Percentiles rank a stretch among this genome's conserved stretches.
Evolutionary conservation across 768 basidiomycete genomes (phyloP).

Genomic region (Strobilomyces dryophilus): DNA sequence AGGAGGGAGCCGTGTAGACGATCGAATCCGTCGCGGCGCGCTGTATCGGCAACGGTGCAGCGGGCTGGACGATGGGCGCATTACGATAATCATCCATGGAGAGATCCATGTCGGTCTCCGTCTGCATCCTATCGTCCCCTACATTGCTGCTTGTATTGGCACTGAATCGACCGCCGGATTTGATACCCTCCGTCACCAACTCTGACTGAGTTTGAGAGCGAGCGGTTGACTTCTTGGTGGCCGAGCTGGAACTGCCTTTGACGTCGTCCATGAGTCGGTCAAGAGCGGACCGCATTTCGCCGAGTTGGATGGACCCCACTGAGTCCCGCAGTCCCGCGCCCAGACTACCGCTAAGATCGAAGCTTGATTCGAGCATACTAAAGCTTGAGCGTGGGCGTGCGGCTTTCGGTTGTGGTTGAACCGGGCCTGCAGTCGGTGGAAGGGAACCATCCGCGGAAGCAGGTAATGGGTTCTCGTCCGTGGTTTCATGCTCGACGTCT

Average conservation of each 20-base stretch:
- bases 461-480: neutral
- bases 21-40: too few species aligned
- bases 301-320: constrained; percentile 51
- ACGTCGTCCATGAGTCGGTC: constrained; percentile 74
- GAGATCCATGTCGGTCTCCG: constrained; percentile 31
- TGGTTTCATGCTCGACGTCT: neutral
- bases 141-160: constrained; percentile 33
- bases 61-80: too few species aligned
- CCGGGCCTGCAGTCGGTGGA: neutral
- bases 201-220: constrained; percentile 23
- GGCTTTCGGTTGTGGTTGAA: constrained; percentile 9
- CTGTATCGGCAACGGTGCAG: too few species aligned
- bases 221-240: constrained; percentile 19
- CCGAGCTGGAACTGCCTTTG: constrained; percentile 23
- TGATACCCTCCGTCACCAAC: constrained; percentile 31
- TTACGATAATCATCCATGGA: constrained; percentile 11
- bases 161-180: constrained; percentile 27
- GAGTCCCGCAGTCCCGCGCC: constrained; percentile 33
- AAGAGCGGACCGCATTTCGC: constrained; percentile 70
- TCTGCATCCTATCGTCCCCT: constrained; percentile 27
- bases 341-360: constrained; percentile 22
- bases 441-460: neutral
- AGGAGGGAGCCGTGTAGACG: constrained; percentile 27
- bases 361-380: constrained; percentile 19
- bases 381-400: constrained; percentile 12